phyloP scores from a whole-genome alignment of 768 basidiomycete genomes.

The Floccularia luteovirens region DNA sequence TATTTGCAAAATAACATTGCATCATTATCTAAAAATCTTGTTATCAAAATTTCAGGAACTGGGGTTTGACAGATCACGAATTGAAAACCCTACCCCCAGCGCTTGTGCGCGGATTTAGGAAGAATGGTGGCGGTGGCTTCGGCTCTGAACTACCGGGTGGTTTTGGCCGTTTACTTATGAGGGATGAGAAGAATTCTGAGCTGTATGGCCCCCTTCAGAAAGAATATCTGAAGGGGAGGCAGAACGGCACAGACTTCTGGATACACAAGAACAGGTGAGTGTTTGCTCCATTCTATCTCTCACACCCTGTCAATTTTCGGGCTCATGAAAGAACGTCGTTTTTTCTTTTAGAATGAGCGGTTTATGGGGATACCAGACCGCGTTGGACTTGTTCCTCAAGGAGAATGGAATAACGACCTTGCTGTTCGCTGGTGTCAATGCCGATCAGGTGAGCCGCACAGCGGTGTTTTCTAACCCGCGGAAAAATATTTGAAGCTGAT shows the following conservation, averaged over 20 bases:
- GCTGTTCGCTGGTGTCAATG: slow-evolving; percentile 59
- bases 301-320: no score
- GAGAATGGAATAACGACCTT: slow-evolving; percentile 57
- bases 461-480: neutral
- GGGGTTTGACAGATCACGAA: slow-evolving; percentile 64
- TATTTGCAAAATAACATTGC: slow-evolving; percentile 4
- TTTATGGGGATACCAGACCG: slow-evolving; percentile 57
- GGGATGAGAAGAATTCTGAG: slow-evolving; percentile 48
- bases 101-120: slow-evolving; percentile 46
- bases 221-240: slow-evolving; percentile 42
- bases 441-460: slow-evolving; percentile 45
- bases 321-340: no score
- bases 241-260: slow-evolving; percentile 58
- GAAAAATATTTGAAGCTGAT: neutral
- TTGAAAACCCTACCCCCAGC: slow-evolving; percentile 55
- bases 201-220: slow-evolving; percentile 58
- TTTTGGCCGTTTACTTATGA: slow-evolving; percentile 54
- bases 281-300: neutral
- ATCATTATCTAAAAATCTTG: neutral
- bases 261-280: slow-evolving; percentile 61
- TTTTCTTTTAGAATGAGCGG: slow-evolving; percentile 59
- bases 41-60: slow-evolving; percentile 35
- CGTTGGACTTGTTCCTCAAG: slow-evolving; percentile 53
- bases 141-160: slow-evolving; percentile 43
- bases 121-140: slow-evolving; percentile 40